Evolutionary conservation across 306 rosid genomes (phyloP), one percentile per base, ranked within the genome.

Genomic region (Vicia villosa): DNA sequence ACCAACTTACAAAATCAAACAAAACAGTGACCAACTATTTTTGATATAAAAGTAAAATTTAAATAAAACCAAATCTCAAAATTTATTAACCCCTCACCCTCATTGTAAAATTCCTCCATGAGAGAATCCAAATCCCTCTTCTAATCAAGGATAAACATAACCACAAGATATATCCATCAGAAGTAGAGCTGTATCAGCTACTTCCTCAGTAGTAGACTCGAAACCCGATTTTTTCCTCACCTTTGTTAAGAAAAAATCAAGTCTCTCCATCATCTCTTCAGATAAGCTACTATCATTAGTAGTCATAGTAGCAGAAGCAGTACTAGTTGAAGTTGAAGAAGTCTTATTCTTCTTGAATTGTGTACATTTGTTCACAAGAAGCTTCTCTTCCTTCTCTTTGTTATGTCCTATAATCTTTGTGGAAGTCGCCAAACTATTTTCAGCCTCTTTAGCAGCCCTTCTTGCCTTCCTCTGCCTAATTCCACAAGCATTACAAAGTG

Each of bases 401-500:
- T 67, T 74, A 36, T 75, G 63, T 61, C 73, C 78, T 70, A 52
- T 83, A 6, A 26, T 63, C 78, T 73, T 81, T 26, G 72, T 12
- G 6, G 70, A 15, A 14, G 16, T 69, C 0, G 50, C 64, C 6
- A 59, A 40, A 45, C 80, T 75, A 30, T 66, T 78, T 34, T 72
- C 80, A 46, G 87, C 95, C 83, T 86, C 95, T 3, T 82, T 82
- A 86, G 85, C 82, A 40, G 98, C 93, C 71, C 85, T 74, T 72
- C 93, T 88, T 16, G 90, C 96, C 74, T 93, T 93, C 81, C 98
- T 82, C 26, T 86, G 96, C 61, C 97, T 77, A 16, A 90, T 93
- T 3, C 98, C 98, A 66, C 98, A 93, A 0, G 97, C 98, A 84
- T 93, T 93, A 84, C 98, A 90, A n/a, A 93, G 89, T 6, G 98